Base-by-base conservation (phyloP, 2,329 filamentous ascomycete species). In the Tolypocladium paradoxum region DNA sequence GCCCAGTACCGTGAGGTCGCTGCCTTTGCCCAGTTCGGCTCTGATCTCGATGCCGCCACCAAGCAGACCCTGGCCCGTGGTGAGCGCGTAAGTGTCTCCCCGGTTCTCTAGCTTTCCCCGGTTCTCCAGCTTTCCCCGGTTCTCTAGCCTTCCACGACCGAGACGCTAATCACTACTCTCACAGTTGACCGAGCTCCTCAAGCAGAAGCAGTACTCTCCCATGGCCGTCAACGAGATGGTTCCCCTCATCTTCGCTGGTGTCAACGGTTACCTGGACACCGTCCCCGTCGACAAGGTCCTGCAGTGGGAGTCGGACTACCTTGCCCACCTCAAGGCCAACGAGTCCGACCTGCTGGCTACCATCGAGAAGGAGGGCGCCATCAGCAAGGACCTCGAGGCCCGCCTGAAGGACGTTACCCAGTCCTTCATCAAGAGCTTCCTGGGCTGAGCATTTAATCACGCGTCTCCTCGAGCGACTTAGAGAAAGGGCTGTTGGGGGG, bases 181-280 rank as follows among this genome's bases (percentile, higher is more conserved):
- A 61, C 64, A 82, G 79, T 81, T 91, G 71, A 96, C 92, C 65
- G 92, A 97, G 84, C 88, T 96, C 63, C 87, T 96, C 69, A 97
- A 97, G 87, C 93, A 99, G 84, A 96, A 96, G 85, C 93, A 99
- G 80, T 99, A 97, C 84, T 86, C 83, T 48, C 93, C 93, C 67
- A 96, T 96, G 91, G 88, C 90, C 65, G 92, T 97, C 72, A 93
- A 95, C 82, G 92, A 99, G 82, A 97, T 97, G 92, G 93, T 99
- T 80, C 93, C 93, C 64, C 85, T 99, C 65, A 97, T 99, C 83
- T 99, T 83, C 77, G 92, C 93, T 63, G 93, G 93, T 95, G 90
- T 99, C 79, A 97, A 97, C 78, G 93, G 93, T 81, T 78, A 82
- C 77, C 85, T 99, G 64, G 93, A 99, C 79, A 70, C 60, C 65